Evolutionary conservation across 2,329 filamentous ascomycete genomes (phyloP).

Genomic region (Cladosporium sp.): DNA sequence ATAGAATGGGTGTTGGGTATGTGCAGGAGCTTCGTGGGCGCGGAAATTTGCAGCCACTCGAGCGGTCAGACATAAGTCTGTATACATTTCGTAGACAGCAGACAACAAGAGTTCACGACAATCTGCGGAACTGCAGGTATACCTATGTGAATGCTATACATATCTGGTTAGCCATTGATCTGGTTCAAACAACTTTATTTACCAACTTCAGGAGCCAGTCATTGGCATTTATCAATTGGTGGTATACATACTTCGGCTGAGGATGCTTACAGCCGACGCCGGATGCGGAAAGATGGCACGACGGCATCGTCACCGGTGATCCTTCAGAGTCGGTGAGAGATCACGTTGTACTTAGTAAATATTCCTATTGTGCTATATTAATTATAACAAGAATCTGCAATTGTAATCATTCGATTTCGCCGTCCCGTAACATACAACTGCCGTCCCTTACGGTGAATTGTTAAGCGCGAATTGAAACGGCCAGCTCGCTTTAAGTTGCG

Average conservation of each 20-base stretch:
- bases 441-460: neutral
- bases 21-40: neutral
- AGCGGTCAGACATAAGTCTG: neutral
- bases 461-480: neutral
- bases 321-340: neutral
- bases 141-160: too few relatives aligned
- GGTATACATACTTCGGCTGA: neutral
- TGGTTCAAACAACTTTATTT: too few relatives aligned
- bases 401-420: neutral
- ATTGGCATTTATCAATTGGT: too few relatives aligned
- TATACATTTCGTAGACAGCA: neutral
- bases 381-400: neutral
- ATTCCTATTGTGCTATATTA: neutral
- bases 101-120: too few relatives aligned
- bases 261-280: constrained; percentile 1
- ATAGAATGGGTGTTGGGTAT: neutral
- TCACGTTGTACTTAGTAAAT: neutral
- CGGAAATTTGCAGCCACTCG: neutral
- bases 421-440: neutral
- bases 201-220: too few relatives aligned
- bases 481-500: neutral
- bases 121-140: too few relatives aligned
- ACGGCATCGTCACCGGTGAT: neutral
- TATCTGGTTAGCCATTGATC: too few relatives aligned
- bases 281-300: constrained; percentile 5